Conservation (phyloP, 129 eudicot genomes). For the Lactuca saligna region DNA sequence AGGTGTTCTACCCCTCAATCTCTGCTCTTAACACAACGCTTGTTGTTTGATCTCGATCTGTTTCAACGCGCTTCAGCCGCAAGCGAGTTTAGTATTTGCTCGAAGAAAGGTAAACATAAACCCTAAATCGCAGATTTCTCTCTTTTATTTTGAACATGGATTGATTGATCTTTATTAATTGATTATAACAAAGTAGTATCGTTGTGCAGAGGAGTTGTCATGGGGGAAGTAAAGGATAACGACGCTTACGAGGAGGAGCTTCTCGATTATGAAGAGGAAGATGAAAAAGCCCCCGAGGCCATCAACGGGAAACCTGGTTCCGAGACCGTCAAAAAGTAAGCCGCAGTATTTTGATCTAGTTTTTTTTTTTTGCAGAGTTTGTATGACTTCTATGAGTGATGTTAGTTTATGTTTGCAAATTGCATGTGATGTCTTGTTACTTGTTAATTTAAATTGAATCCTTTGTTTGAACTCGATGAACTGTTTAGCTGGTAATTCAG, state of each 20-base stretch:
- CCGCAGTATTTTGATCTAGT: neutral
- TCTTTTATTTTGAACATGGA: neutral
- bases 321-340: slow-evolving; percentile 67
- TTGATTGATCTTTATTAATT: neutral
- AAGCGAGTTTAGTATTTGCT: neutral
- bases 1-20: slow-evolving; percentile 2
- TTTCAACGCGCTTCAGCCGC: slow-evolving; percentile 11
- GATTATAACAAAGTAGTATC: neutral
- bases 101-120: slow-evolving; percentile 29
- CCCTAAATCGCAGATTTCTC: slow-evolving; percentile 14
- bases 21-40: slow-evolving; percentile 1
- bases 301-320: slow-evolving; percentile 48
- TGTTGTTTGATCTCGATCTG: neutral
- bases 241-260: slow-evolving; percentile 89
- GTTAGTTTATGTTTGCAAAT: neutral
- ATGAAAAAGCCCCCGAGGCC: slow-evolving; percentile 69
- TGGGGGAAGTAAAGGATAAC: slow-evolving; percentile 72
- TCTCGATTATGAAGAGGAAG: slow-evolving; percentile 85
- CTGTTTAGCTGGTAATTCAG: neutral
- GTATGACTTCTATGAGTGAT: neutral
- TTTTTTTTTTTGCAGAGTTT: neutral
- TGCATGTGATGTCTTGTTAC: neutral
- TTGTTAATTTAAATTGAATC: neutral
- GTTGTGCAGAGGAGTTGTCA: slow-evolving; percentile 12
- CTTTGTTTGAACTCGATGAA: neutral